Base-by-base conservation (phyloP, 2,329 filamentous ascomycete genomes). In the Alternaria postmessia region DNA sequence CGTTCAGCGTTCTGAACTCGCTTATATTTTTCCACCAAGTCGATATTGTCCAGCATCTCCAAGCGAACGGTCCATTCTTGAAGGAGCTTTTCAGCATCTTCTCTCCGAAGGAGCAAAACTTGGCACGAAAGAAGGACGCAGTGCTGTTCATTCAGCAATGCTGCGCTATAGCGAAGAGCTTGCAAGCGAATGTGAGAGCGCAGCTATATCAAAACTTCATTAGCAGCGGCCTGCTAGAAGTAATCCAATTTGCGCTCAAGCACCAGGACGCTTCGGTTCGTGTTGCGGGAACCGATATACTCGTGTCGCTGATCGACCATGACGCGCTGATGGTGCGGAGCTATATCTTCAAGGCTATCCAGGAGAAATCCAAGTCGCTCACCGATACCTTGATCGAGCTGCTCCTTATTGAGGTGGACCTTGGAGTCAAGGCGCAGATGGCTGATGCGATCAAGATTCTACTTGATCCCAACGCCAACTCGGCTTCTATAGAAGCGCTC, bases 11-110 rank as follows among this genome's bases (percentile, higher is more conserved):
- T 26, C 88, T 99, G 66, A 99, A 98, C 80, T 97, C 93, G 51
- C 86, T 98, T 70, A 99, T 99, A 68, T 99, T 97, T 82, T 99
- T 96, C 85, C 95, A 98, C 81, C 95, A 99, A 81, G 94, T 98
- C 70, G 95, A 98, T 74, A 97, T 99, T 74, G 91, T 99, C 51
- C 92, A 94, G 74, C 92, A 98, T 79, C 85, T 99, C n/a, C 94
- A 97, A 78, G 85, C 85, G 26, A 97, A 97, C 71, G 83, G 83
- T 1, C 80, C 81, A 2, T 97, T 97, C 72, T 82, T 98, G 28
- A 89, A 88, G 67, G 92, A 97, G 63, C 85, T 98, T 4, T 99
- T 98, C 76, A 86, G 87, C 54, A 93, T 98, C 63, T 97, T 98
- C 73, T 87, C 85, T 20, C 82, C 88, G 0, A 83, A 88, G 24